phyloP scores from a whole-genome alignment of 768 basidiomycete genomes.

The Crassisporium funariophilum region DNA sequence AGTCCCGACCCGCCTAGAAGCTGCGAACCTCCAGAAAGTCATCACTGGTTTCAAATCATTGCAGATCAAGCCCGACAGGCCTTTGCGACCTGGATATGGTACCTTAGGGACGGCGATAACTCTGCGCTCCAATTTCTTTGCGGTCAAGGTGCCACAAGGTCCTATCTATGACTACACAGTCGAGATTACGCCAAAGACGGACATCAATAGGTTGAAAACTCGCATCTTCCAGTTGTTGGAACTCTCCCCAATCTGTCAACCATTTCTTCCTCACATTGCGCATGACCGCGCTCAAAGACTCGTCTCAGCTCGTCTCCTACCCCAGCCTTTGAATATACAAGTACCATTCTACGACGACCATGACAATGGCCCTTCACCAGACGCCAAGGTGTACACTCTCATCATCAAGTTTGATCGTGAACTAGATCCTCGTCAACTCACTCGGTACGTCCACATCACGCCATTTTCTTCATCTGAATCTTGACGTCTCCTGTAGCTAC shows the following conservation, averaged over 20 bases:
- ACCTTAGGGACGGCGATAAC: constrained; percentile 48
- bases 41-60: constrained; percentile 40
- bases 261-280: constrained; percentile 47
- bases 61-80: constrained; percentile 35
- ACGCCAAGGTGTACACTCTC: constrained; percentile 44
- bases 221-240: constrained; percentile 63
- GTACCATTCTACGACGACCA: constrained; percentile 47
- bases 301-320: constrained; percentile 46
- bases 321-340: constrained; percentile 43
- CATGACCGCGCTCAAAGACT: constrained; percentile 52
- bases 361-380: constrained; percentile 33
- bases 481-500: constrained; percentile 41
- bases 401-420: constrained; percentile 44
- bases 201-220: constrained; percentile 44
- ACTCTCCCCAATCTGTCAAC: constrained; percentile 32
- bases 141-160: constrained; percentile 47
- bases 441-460: constrained; percentile 28
- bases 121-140: constrained; percentile 66
- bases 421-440: constrained; percentile 36
- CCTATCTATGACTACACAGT: constrained; percentile 60
- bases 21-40: constrained; percentile 36
- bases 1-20: constrained; percentile 38
- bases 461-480: constrained; percentile 1
- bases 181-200: constrained; percentile 48
- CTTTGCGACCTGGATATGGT: constrained; percentile 61